Base-by-base conservation (phyloP, 2,329 filamentous ascomycete genomes). In the Xylaria sp. region DNA sequence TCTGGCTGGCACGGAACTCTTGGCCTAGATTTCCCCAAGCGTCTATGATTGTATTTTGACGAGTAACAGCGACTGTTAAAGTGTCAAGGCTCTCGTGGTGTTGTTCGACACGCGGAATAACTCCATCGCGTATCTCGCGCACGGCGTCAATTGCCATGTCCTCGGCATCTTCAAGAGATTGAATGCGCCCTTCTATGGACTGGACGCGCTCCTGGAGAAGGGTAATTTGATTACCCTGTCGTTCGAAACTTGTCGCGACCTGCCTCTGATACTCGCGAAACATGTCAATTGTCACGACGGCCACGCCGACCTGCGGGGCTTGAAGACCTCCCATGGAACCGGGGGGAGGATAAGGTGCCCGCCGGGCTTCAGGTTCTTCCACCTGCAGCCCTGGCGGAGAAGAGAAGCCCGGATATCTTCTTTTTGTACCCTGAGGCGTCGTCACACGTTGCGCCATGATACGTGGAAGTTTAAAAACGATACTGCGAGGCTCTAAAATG, bases 111-210 rank as follows among this genome's bases (percentile, higher is more conserved):
- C 65, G 67, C 13, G 69, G 67, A 42, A 70, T 44, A 18, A 72
- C 47, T 9, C 27, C 40, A 23, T 72, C 67, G 25, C 69, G 66
- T 57, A 73, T 72, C 42, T 72, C 63, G 21, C 70, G 69, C 55
- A 72, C 70, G 4, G 70, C 70, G 47, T 72, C 69, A 60, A 70
- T 73, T 13, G 71, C 69, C 66, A 68, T 70, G 25, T 72, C 68
- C 57, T 72, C 70, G 27, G 70, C 70, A 12, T 72, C 68, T 44
- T 72, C 70, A 21, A 72, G 63, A 6, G 70, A 72, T 54, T 63
- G 65, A 12, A 72, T 18, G 60, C 68, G 68, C 42, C 60, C 63
- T 51, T 72, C 70, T 21, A 72, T 55, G 37, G 63, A n/a, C 53
- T 72, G 65, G 10, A 66, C 50, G 29, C 68, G 68, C 47, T 62